Evolutionary conservation across 108 stramenopile species (phyloP), one percentile per base, ranked within the genome.

Genomic region (Conticribra guillardii): DNA sequence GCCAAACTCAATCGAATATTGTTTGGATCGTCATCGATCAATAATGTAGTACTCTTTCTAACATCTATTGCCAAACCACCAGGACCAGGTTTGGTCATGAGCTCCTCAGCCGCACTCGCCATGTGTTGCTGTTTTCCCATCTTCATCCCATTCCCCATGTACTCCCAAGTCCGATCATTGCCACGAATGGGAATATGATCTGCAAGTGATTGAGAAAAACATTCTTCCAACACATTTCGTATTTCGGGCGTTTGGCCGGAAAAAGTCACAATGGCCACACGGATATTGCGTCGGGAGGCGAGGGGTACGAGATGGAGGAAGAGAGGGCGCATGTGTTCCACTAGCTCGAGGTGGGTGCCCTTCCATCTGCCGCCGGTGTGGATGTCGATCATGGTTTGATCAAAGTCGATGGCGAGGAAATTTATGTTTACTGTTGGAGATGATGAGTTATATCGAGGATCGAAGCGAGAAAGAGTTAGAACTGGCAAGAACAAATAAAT

Each of bases 281-380:
- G 81, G 21, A 98, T 89, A 30, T 78, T 71, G 5, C 74, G 85
- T 19, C 60, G 15, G 3, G 65, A 67, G 45, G 92, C 96, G 1
- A 72, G 79, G 30, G 74, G 75, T 0, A 98, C 69, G 19, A 98
- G 67, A 11, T 82, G 76, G 44, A 67, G 75, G 76, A 97, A 98
- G 32, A 92, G 78, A 29, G 94, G 93, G n/a, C 97, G 88, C 11
- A 98, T 81, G 76, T 94, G 93, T 24, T 73, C 58, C 9, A 79
- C 56, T 7, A 98, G 82, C 76, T 95, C 96, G 16, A 77, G 67
- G 15, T 69, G 58, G 2, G 93, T 81, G 23, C 82, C 92, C 24
- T 83, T 80, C 94, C 94, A 97, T 32, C 67, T 69, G 2, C 97
- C 97, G 0, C 91, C 89, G n/a, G 97, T 98, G 84, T 98, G 97